Base-by-base conservation (phyloP, 1,284 basidiomycete species). In the Coniferiporia sulphurascens region DNA sequence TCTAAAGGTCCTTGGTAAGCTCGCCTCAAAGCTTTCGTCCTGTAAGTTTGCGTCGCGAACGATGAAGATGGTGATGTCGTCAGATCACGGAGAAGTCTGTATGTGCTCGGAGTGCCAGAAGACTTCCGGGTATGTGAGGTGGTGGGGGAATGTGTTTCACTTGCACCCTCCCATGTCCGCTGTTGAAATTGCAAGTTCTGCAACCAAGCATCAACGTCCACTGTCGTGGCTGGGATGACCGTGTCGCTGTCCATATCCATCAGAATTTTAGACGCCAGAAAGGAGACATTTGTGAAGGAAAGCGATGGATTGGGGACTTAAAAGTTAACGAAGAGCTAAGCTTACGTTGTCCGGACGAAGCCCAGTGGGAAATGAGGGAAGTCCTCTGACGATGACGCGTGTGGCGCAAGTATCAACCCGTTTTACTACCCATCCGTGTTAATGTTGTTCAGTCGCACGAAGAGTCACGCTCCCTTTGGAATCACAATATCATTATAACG, bases 1-100 rank as follows among this genome's bases (percentile, higher is more conserved):
- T 83, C 82, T 45, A 83, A 62, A 21, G 64, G 66, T 68, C 69
- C 32, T 35, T 34, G 48, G 35, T 52, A 56, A 4, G 55, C 59
- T 15, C 45, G 43, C 13, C 46, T 50, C 7, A 60, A 44, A 13
- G 55, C 54, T 17, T 46, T 46, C 15, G 44, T 27, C 9, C 52
- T 48, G 35, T 52, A 60, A 13, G 32, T 43, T 13, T 36, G 22
- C 13, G 50, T 46, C 41, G 51, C 38, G 21, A 43, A 22, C 15
- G 57, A 58, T 38, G 19, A 22, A 32, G 43, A 58, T 1, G 56
- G 50, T n/a, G 57, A 58, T 12, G 41, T 48, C 38, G 57, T 43
- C n/a, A 46, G 43, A 27, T 48, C 51, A 41, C 48, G 45, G 17
- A 58, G 27, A 17, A 58, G 51, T 52, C 52, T 52, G 32, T 53